Evolutionary conservation across 331 rosid species (phyloP).

Genomic region (Stylosanthes scabra): DNA sequence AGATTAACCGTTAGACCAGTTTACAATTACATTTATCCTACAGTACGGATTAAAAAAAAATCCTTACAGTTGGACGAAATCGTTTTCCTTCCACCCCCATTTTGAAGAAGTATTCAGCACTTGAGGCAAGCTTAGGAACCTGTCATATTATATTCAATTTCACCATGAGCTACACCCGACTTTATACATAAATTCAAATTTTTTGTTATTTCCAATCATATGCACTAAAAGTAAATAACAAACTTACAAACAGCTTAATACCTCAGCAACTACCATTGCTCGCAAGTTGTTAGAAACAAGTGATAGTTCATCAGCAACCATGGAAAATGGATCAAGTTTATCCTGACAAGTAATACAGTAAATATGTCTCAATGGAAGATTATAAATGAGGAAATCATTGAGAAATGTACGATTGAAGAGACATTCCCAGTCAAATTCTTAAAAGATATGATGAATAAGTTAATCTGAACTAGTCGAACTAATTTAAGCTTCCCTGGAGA

Average conservation of each 20-base stretch:
- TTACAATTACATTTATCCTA: too few species aligned
- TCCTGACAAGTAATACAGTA: constrained; percentile 57
- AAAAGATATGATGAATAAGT: not conserved
- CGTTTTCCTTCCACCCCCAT: constrained; percentile 98
- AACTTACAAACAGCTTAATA: constrained; percentile 40
- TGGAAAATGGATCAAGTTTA: constrained; percentile 85
- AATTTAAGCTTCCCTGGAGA: too few species aligned
- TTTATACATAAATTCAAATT: not conserved
- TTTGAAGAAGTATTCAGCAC: constrained; percentile 96
- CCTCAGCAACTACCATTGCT: constrained; percentile 88
- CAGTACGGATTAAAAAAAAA: too few species aligned
- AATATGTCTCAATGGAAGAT: constrained; percentile 30
- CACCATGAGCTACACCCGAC: too few species aligned
- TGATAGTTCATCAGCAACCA: constrained; percentile 90
- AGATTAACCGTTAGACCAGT: constrained; percentile 14
- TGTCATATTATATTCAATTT: constrained; percentile 44
- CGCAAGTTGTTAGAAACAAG: constrained; percentile 76
- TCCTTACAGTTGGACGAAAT: constrained; percentile 96
- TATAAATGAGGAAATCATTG: not conserved
- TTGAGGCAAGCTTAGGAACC: constrained; percentile 98
- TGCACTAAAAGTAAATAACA: constrained; percentile 33
- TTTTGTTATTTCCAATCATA: constrained; percentile 1
- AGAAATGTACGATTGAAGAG: not conserved
- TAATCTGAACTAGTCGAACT: not conserved
- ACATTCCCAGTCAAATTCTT: not conserved